Base-by-base conservation (phyloP, 306 rosid genomes). In the Pyrus betulifolia region DNA sequence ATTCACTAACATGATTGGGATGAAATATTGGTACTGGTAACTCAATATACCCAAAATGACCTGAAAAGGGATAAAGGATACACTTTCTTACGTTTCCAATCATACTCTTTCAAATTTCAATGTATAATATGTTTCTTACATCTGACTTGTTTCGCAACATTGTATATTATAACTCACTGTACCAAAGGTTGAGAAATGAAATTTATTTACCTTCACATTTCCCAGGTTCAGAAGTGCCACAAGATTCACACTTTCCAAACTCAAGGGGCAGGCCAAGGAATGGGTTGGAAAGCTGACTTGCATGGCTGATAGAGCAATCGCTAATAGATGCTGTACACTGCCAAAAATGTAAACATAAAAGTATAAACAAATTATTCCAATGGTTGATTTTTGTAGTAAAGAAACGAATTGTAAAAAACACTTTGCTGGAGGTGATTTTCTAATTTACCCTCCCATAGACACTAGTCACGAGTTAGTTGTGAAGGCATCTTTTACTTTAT, bases 221-320 rank as follows among this genome's bases (percentile, higher is more conserved):
- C 64, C 92, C 99, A 49, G 84, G 78, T 74, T 95, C 98, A 19
- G 98, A 83, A 35, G 99, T 86, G 22, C 98, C 99, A 87, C 99
- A 92, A 35, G 98, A 89, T 79, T 95, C 99, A 80, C 98, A 94
- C 70, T 87, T 86, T 2, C 98, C 98, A 76, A 78, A 87, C 80
- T 94, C 98, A 4, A 94, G 93, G 2, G 98, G 98, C 11, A 95
- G 82, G 44, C 99, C 99, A 77, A 95, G 97, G 78, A 90, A 95
- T 6, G 99, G 97, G 80, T 94, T 94, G 31, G 91, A 81, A 9
- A 92, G 93, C 82, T 94, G 98, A 75, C 92, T 94, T 18, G 92
- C 89, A 71, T 94, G 98, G 76, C 91, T 86, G 60, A 94, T 90
- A 11, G 94, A 59, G 33, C 93, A 87, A 33, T 85, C 95, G 58